Evolutionary conservation across 441 rosid genomes (phyloP).

Genomic region (Kokia cookei): DNA sequence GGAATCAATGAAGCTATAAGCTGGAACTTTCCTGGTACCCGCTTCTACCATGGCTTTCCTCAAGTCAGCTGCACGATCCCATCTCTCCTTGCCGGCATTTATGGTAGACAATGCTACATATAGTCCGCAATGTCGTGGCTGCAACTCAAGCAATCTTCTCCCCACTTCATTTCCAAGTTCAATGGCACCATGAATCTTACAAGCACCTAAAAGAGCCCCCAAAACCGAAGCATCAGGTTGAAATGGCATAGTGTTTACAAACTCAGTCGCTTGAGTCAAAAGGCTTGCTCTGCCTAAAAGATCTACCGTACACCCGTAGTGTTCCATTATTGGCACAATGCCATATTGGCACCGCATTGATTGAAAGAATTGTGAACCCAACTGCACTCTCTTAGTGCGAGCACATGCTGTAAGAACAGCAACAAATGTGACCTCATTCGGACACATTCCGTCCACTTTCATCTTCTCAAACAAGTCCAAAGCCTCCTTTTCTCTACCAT

Average conservation of each 20-base stretch:
- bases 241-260: conserved; percentile 41
- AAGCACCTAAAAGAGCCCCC: conserved; percentile 66
- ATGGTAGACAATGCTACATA: conserved; percentile 44
- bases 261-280: conserved; percentile 42
- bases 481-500: conserved; percentile 41
- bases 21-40: conserved; percentile 43
- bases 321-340: conserved; percentile 50
- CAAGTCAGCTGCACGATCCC: conserved; percentile 45
- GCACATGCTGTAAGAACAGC: conserved; percentile 69
- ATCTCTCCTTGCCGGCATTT: conserved; percentile 37
- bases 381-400: conserved; percentile 36
- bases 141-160: conserved; percentile 35
- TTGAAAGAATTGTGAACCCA: conserved; percentile 37
- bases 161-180: conserved; percentile 51
- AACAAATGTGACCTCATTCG: conserved; percentile 57
- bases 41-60: conserved; percentile 41
- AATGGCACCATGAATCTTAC: conserved; percentile 52
- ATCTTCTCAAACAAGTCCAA: conserved; percentile 51
- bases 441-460: conserved; percentile 24
- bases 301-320: conserved; percentile 72
- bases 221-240: conserved; percentile 57
- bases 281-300: conserved; percentile 70
- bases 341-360: conserved; percentile 32
- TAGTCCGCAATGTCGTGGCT: conserved; percentile 44
- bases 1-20: conserved; percentile 40